Conservation (phyloP, 768 basidiomycete genomes). For the Suillus clintonianus region DNA sequence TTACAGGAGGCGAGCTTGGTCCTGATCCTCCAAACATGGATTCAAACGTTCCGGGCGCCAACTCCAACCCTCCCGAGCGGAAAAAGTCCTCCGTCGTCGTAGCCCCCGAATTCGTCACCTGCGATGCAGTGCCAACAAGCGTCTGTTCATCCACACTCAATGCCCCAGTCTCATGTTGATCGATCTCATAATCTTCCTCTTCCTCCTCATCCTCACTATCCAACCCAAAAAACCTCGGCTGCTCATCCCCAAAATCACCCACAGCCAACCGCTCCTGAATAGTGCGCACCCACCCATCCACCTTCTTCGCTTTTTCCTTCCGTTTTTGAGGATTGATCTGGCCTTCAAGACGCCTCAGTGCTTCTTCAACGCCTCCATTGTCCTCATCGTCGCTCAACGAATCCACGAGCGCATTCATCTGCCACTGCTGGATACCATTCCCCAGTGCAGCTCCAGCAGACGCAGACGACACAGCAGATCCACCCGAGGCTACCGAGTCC, state of each 20-base stretch:
- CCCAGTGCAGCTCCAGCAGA: constrained; percentile 42
- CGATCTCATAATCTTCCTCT: constrained; percentile 32
- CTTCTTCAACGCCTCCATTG: constrained; percentile 77
- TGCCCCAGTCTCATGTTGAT: constrained; percentile 34
- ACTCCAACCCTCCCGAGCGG: constrained; percentile 18
- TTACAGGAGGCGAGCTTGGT: constrained; percentile 31
- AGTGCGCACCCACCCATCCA: constrained; percentile 79
- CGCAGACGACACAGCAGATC: constrained; percentile 31
- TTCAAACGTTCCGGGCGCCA: constrained; percentile 11
- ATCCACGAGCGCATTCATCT: constrained; percentile 76
- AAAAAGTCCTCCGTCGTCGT: constrained; percentile 23
- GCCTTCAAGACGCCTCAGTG: constrained; percentile 79
- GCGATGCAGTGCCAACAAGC: constrained; percentile 19
- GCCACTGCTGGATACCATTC: constrained; percentile 71
- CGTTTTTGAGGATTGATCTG: constrained; percentile 76
- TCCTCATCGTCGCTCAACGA: constrained; percentile 72
- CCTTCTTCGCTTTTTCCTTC: constrained; percentile 71
- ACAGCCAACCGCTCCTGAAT: constrained; percentile 67
- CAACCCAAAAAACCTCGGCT: constrained; percentile 54
- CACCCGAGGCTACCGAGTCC: constrained; percentile 57
- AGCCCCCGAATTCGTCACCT: constrained; percentile 19
- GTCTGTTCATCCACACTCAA: constrained; percentile 9
- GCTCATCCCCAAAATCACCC: constrained; percentile 64
- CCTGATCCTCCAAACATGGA: not conserved
- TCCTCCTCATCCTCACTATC: constrained; percentile 45